Evolutionary conservation across 306 rosid genomes (phyloP).

Genomic region (Vigna angularis): DNA sequence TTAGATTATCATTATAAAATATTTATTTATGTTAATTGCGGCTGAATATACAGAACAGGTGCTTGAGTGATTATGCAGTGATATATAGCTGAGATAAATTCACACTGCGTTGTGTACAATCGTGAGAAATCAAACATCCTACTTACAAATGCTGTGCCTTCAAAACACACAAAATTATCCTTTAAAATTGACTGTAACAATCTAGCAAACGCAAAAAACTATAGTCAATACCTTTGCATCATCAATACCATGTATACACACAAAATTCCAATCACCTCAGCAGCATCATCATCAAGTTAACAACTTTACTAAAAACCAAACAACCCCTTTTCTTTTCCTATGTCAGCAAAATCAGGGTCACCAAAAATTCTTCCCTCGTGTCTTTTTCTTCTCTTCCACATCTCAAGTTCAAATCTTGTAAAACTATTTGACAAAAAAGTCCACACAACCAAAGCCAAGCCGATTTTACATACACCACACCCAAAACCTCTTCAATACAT

Average conservation of each 20-base stretch:
- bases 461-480: slow-evolving; percentile 39
- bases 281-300: slow-evolving; percentile 38
- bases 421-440: slow-evolving; percentile 43
- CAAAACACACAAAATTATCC: neutral
- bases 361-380: slow-evolving; percentile 2
- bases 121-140: too few relatives aligned
- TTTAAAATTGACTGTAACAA: slow-evolving; percentile 17
- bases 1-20: too few relatives aligned
- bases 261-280: slow-evolving; percentile 46
- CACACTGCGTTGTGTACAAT: too few relatives aligned
- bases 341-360: slow-evolving; percentile 47
- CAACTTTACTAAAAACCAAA: slow-evolving; percentile 41
- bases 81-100: too few relatives aligned
- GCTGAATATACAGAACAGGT: too few relatives aligned
- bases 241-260: slow-evolving; percentile 40
- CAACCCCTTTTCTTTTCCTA: slow-evolving; percentile 35
- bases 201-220: slow-evolving; percentile 29
- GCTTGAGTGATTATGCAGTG: too few relatives aligned
- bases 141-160: neutral
- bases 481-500: slow-evolving; percentile 16
- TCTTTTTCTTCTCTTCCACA: slow-evolving; percentile 11
- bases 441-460: slow-evolving; percentile 53
- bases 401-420: slow-evolving; percentile 39
- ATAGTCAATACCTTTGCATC: slow-evolving; percentile 28
- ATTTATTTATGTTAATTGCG: too few relatives aligned